Conservation (phyloP, 176 grass and related monocot species). For the Guadua angustifolia region DNA sequence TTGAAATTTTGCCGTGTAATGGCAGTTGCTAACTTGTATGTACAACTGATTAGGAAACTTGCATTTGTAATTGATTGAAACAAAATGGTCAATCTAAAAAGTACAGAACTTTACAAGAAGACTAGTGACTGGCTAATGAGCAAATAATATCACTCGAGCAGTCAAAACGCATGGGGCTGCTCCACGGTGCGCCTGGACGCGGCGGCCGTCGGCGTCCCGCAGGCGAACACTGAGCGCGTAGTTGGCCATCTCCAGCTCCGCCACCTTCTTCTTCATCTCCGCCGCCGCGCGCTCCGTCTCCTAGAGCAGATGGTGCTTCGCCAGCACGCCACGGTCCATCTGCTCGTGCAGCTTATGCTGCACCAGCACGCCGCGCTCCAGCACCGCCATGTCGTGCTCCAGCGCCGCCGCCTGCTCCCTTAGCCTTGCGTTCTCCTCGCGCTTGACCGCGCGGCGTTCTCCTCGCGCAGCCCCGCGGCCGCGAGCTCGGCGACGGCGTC, state of each 20-base stretch:
- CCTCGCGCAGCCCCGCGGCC: not conserved
- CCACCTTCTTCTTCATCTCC: slow-evolving; percentile 31
- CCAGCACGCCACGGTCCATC: slow-evolving; percentile 22
- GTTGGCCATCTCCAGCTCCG: slow-evolving; percentile 38
- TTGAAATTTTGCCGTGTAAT: no score
- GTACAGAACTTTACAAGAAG: no score
- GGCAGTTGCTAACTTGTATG: no score
- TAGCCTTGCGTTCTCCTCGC: slow-evolving; percentile 1
- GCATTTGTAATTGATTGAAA: no score
- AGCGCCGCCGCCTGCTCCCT: not conserved
- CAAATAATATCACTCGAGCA: no score
- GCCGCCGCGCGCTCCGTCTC: not conserved
- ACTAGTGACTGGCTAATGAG: no score
- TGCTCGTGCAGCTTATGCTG: not conserved
- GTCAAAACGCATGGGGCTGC: slow-evolving; percentile 6
- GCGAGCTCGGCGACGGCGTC: not conserved
- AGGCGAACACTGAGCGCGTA: slow-evolving; percentile 25
- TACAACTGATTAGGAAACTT: not conserved
- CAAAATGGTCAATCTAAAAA: not conserved
- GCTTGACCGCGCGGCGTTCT: not conserved
- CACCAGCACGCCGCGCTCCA: not conserved
- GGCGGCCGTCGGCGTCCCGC: not conserved
- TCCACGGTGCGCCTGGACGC: slow-evolving; percentile 13
- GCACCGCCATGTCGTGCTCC: slow-evolving; percentile 2
- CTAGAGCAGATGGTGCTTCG: not conserved